phyloP scores from a whole-genome alignment of 257 asterid genomes.

The Scutellaria baicalensis region DNA sequence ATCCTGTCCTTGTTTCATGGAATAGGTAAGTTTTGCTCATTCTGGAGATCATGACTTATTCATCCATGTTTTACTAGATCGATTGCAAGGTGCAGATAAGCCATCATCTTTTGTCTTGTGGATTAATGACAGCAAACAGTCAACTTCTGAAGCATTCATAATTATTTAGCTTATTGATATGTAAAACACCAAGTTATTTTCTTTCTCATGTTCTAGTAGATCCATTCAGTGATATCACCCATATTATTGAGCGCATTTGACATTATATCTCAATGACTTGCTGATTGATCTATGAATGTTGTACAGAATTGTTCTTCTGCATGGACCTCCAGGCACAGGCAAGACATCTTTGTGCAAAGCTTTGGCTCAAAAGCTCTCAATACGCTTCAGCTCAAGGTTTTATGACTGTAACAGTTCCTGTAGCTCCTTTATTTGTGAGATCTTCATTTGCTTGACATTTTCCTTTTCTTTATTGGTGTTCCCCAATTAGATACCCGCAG shows the following conservation, averaged over 20 bases:
- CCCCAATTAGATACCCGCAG: conserved; percentile 60
- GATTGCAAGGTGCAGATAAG: not conserved
- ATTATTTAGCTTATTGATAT: not conserved
- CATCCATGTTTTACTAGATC: not conserved
- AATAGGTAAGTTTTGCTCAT: conserved; percentile 55
- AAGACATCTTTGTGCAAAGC: conserved; percentile 98
- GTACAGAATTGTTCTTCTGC: conserved; percentile 90
- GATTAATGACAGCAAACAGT: not conserved
- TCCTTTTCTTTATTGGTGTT: conserved; percentile 4
- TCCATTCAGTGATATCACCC: not conserved
- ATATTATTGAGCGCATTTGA: conserved; percentile 1
- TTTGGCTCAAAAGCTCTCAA: conserved; percentile 91
- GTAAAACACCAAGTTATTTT: not conserved
- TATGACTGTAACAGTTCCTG: not conserved
- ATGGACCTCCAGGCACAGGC: conserved; percentile 99
- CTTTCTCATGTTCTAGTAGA: not conserved
- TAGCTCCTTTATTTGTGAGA: not conserved
- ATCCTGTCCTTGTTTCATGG: conserved; percentile 93
- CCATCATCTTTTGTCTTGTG: not conserved
- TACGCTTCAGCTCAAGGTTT: conserved; percentile 84
- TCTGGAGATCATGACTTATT: not conserved
- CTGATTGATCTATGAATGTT: conserved; percentile 16
- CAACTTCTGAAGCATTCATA: not conserved
- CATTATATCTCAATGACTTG: conserved; percentile 4
- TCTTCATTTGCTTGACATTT: conserved; percentile 20